phyloP scores from a whole-genome alignment of 257 asterid genomes.

The Petrea volubilis region DNA sequence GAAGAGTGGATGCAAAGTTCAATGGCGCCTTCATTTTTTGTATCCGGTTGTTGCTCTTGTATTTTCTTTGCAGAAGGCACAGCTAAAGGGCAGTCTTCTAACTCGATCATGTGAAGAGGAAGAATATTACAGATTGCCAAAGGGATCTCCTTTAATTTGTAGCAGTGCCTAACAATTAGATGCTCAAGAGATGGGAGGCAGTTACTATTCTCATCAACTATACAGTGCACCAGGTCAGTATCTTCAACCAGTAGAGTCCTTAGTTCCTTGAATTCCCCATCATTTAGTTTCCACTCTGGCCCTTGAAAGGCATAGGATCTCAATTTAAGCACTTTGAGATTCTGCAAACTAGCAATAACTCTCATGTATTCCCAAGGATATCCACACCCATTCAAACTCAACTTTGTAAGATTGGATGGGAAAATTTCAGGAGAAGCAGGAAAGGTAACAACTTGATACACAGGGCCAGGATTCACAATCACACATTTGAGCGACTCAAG shows the following conservation, averaged over 20 bases:
- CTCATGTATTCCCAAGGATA: not conserved
- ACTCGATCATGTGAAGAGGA: not conserved
- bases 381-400: conserved; percentile 18
- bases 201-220: not conserved
- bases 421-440: not conserved
- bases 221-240: conserved; percentile 13
- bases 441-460: not conserved
- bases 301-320: not conserved
- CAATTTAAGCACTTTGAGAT: not conserved
- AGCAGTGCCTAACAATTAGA: conserved; percentile 1
- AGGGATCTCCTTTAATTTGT: not conserved
- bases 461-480: conserved; percentile 14
- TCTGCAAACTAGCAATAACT: not conserved
- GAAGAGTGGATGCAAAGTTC: not conserved
- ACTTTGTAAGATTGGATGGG: not conserved
- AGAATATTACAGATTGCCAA: not conserved
- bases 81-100: no score
- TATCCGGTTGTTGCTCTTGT: not conserved
- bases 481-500: conserved; percentile 1
- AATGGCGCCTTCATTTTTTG: not conserved
- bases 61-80: not conserved
- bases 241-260: conserved; percentile 11
- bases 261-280: not conserved
- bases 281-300: not conserved
- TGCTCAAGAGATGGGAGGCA: not conserved